These are phyloP conservation scores for Gastrodia elata DNA, from an alignment of 106 monocot genomes.

Conservation along the genomic window DNA sequence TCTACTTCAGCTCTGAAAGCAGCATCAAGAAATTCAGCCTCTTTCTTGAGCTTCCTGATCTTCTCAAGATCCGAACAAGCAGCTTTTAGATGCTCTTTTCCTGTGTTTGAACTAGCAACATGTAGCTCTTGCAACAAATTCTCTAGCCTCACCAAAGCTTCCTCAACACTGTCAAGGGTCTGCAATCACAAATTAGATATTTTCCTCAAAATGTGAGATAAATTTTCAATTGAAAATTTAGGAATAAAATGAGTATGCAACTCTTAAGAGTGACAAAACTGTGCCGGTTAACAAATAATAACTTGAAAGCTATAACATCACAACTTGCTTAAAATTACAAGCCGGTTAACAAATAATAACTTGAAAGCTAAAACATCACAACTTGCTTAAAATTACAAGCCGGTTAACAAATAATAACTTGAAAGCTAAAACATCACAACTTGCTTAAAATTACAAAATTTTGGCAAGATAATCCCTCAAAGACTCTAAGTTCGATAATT, in stretches of 20 bases:
- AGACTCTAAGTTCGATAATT: no score
- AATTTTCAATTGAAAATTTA: not conserved
- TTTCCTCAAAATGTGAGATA: not conserved
- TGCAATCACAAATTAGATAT: constrained; percentile 26
- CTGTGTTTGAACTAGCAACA: constrained; percentile 61
- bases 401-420: no score
- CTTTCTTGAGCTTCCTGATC: constrained; percentile 93
- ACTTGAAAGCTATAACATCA: not conserved
- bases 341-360: no score
- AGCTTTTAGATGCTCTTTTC: constrained; percentile 87
- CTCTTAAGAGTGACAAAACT: not conserved
- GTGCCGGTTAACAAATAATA: not conserved
- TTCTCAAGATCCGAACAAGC: constrained; percentile 97
- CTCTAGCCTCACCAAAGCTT: constrained; percentile 83
- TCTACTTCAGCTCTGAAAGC: constrained; percentile 88
- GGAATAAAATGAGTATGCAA: not conserved
- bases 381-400: no score
- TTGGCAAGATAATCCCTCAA: no score
- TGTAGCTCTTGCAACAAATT: constrained; percentile 86
- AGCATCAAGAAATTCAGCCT: constrained; percentile 98
- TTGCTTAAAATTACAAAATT: no score
- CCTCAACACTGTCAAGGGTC: constrained; percentile 95
- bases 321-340: not conserved
- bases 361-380: no score
- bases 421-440: no score